phyloP scores from a whole-genome alignment of 2,329 filamentous ascomycete genomes.

The Aspergillus sclerotialis region DNA sequence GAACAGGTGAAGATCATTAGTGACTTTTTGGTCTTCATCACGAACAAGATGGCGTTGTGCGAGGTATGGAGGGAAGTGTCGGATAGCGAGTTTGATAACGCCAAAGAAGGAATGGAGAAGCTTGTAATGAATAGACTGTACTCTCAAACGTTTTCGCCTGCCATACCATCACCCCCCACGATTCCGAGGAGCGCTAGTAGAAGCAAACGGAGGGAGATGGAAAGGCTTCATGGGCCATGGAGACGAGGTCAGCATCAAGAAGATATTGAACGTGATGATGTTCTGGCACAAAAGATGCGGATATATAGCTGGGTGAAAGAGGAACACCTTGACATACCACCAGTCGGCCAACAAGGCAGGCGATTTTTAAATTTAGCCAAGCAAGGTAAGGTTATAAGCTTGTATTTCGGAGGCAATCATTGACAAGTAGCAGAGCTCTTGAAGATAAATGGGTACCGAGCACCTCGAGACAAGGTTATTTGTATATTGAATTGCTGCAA shows the following conservation, averaged over 20 bases:
- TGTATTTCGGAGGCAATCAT: background rate
- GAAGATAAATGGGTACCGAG: constrained; percentile 94
- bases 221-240: constrained; percentile 69
- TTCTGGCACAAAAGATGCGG: constrained; percentile 91
- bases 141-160: constrained; percentile 90
- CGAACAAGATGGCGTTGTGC: constrained; percentile 95
- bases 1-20: constrained; percentile 98
- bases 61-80: constrained; percentile 95
- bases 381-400: constrained; percentile 53
- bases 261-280: constrained; percentile 91
- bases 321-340: constrained; percentile 85
- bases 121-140: constrained; percentile 98
- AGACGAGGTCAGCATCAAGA: constrained; percentile 93
- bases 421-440: constrained; percentile 62
- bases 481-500: constrained; percentile 98
- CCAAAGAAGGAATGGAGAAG: constrained; percentile 98
- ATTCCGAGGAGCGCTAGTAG: constrained; percentile 53
- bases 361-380: constrained; percentile 85
- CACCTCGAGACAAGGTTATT: constrained; percentile 97
- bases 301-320: constrained; percentile 95
- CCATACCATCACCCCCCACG: constrained; percentile 73
- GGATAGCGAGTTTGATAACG: constrained; percentile 96
- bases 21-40: constrained; percentile 93
- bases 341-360: constrained; percentile 75
- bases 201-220: constrained; percentile 60